A percentile compares a stretch with the other conserved stretches of the same genome.
Evolutionary conservation across 208 protist species (phyloP).

Genomic region (Trypanosomatidae sp.): DNA sequence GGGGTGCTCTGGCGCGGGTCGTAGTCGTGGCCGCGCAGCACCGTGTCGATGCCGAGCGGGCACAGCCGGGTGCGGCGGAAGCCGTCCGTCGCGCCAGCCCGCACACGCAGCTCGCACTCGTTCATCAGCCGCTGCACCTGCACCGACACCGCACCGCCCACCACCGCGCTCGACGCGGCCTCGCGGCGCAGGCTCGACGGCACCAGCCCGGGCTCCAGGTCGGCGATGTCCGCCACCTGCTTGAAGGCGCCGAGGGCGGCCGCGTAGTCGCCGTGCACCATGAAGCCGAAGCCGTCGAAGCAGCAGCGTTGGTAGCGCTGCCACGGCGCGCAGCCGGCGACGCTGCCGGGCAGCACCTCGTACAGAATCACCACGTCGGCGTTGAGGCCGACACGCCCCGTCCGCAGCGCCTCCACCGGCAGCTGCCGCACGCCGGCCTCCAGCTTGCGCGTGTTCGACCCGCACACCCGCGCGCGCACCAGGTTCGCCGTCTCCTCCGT

Average conservation of each 20-base stretch:
- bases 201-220: conserved; percentile 8
- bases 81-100: neutral
- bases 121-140: conserved; percentile 22
- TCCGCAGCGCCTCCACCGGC: conserved; percentile 27
- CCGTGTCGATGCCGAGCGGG: conserved; percentile 11
- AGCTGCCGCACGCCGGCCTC: conserved; percentile 13
- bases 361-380: conserved; percentile 19
- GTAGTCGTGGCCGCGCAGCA: too few relatives aligned
- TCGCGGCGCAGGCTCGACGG: conserved; percentile 20
- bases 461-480: neutral
- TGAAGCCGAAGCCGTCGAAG: conserved; percentile 29
- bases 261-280: conserved; percentile 33
- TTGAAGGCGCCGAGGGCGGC: conserved; percentile 23
- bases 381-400: neutral
- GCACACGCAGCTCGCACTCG: conserved; percentile 12
- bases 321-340: conserved; percentile 11
- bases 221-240: conserved; percentile 2
- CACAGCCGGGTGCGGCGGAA: neutral
- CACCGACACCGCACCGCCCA: conserved; percentile 11
- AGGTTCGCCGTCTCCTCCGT: conserved; percentile 37
- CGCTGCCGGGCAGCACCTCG: conserved; percentile 14
- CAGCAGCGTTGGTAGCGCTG: conserved; percentile 13
- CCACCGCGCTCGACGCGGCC: conserved; percentile 10
- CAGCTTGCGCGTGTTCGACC: neutral
- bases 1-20: too few relatives aligned